Conservation (phyloP, 345 rosid species). For the Eucalyptus caleyi region DNA sequence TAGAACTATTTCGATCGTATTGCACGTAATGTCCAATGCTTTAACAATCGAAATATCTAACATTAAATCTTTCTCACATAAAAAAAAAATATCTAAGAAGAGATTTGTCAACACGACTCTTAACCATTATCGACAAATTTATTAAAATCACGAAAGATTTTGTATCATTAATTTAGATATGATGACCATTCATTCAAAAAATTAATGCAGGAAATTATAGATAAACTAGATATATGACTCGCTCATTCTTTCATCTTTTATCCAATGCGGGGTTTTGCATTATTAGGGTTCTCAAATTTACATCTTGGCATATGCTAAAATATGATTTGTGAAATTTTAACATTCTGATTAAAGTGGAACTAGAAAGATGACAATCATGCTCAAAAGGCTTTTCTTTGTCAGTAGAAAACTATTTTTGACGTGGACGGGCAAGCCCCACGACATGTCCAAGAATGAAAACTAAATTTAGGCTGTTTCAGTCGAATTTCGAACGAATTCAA, state of each 20-base stretch:
- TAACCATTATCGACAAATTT: neutral
- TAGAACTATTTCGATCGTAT: rapidly evolving
- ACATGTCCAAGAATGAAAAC: neutral
- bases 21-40: neutral
- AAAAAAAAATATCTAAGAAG: neutral
- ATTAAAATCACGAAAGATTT: neutral
- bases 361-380: neutral
- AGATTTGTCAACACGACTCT: neutral
- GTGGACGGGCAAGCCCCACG: neutral
- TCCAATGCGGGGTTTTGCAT: neutral
- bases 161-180: neutral
- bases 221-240: neutral
- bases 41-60: neutral
- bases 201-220: neutral
- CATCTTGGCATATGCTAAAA: neutral
- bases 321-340: neutral
- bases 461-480: neutral
- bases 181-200: too few species aligned
- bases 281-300: neutral
- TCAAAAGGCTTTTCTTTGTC: neutral
- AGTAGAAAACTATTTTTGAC: neutral
- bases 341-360: neutral
- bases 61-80: neutral
- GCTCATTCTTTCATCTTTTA: neutral
- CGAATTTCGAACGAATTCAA: neutral